phyloP scores from a whole-genome alignment of 208 protist species.

The Leishmania amazonensis region DNA sequence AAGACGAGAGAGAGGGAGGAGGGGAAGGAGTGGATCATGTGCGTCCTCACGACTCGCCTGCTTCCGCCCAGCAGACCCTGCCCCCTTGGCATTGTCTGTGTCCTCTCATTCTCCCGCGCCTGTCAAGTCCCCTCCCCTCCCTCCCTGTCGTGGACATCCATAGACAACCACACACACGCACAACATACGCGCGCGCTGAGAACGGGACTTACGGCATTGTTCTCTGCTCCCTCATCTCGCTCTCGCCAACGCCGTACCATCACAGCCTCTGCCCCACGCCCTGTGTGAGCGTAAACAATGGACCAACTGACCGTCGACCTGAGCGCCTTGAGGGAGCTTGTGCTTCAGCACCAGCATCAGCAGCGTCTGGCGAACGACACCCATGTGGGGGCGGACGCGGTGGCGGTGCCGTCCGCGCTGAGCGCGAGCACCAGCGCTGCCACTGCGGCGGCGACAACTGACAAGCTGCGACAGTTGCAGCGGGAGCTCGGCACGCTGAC shows the following conservation, averaged over 20 bases:
- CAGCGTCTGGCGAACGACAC: background rate
- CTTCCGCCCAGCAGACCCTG: background rate
- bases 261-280: background rate
- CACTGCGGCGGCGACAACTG: background rate
- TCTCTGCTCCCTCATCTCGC: background rate
- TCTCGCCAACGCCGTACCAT: background rate
- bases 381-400: background rate
- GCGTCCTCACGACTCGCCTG: background rate
- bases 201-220: background rate
- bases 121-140: background rate
- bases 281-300: background rate
- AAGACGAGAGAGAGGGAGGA: background rate
- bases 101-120: background rate
- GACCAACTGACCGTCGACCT: constrained; percentile 3
- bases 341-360: constrained; percentile 14
- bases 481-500: constrained; percentile 18
- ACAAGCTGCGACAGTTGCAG: constrained; percentile 17
- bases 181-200: background rate
- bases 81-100: background rate
- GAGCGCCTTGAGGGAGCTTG: constrained; percentile 2
- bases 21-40: background rate
- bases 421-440: background rate
- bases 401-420: background rate
- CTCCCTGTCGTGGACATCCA: background rate
- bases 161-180: constrained; percentile 9